phyloP scores from a whole-genome alignment of 768 basidiomycete genomes.

The Trametes elegans region DNA sequence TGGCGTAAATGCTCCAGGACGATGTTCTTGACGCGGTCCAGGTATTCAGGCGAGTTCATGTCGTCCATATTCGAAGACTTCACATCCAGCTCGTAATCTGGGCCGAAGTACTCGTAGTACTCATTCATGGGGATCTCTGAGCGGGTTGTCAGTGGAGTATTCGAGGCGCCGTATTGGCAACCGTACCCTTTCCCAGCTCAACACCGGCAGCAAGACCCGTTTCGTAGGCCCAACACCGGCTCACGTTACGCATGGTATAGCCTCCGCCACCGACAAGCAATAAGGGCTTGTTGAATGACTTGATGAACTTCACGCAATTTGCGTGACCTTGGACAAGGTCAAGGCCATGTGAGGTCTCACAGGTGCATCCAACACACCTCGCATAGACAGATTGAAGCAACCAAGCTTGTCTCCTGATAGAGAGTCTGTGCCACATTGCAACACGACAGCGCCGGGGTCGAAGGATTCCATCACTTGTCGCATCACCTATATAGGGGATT shows the following conservation, averaged over 20 bases:
- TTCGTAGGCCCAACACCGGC: slow-evolving; percentile 96
- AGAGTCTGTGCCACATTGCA: slow-evolving; percentile 98
- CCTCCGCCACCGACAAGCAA: slow-evolving; percentile 95
- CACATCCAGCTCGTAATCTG: slow-evolving; percentile 94
- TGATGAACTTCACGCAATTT: slow-evolving; percentile 95
- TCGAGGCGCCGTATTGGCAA: background rate
- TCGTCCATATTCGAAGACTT: slow-evolving; percentile 94
- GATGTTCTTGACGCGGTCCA: slow-evolving; percentile 89
- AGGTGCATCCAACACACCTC: slow-evolving; percentile 44
- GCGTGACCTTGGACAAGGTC: slow-evolving; percentile 81
- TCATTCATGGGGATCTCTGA: slow-evolving; percentile 98
- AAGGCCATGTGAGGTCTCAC: background rate
- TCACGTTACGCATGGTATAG: slow-evolving; percentile 98
- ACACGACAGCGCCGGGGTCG: slow-evolving; percentile 89
- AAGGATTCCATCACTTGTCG: slow-evolving; percentile 92
- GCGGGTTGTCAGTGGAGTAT: too few relatives aligned
- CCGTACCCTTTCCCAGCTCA: slow-evolving; percentile 78
- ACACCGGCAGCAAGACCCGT: slow-evolving; percentile 98
- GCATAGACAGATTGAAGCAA: slow-evolving; percentile 95
- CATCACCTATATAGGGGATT: slow-evolving; percentile 62
- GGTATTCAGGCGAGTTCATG: slow-evolving; percentile 87
- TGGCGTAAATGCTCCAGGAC: slow-evolving; percentile 90
- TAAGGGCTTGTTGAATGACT: slow-evolving; percentile 93
- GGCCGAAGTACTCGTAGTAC: slow-evolving; percentile 99
- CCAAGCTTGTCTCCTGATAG: slow-evolving; percentile 95